phyloP scores from a whole-genome alignment of 2,329 filamentous ascomycete genomes.

The Conoideocrella luteorostrata region DNA sequence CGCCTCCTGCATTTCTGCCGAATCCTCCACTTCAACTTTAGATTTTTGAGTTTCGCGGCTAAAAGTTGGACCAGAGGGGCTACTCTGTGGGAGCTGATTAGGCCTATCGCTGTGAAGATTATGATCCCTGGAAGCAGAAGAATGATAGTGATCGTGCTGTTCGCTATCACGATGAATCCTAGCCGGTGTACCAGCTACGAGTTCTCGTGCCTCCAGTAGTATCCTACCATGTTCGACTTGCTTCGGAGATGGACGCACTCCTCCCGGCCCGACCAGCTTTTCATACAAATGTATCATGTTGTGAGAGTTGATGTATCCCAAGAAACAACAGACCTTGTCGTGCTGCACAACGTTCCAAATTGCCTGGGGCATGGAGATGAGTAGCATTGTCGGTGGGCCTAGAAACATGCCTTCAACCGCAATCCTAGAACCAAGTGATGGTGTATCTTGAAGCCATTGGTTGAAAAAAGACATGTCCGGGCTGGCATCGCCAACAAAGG shows the following conservation, averaged over 20 bases:
- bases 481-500: slow-evolving; percentile 59
- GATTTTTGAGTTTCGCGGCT: slow-evolving; percentile 19
- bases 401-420: slow-evolving; percentile 63
- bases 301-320: slow-evolving; percentile 60
- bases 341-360: slow-evolving; percentile 60
- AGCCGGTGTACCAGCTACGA: slow-evolving; percentile 29
- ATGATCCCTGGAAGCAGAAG: slow-evolving; percentile 18
- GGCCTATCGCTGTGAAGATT: slow-evolving; percentile 16
- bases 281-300: slow-evolving; percentile 62
- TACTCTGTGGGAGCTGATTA: slow-evolving; percentile 21
- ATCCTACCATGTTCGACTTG: slow-evolving; percentile 53
- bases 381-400: slow-evolving; percentile 58
- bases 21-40: slow-evolving; percentile 45
- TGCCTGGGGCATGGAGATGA: slow-evolving; percentile 59
- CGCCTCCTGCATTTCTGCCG: slow-evolving; percentile 63
- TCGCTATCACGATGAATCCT: slow-evolving; percentile 22
- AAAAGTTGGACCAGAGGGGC: slow-evolving; percentile 18
- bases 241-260: slow-evolving; percentile 39
- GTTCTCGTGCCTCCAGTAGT: slow-evolving; percentile 46
- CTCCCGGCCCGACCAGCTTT: slow-evolving; percentile 43
- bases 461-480: slow-evolving; percentile 61
- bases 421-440: slow-evolving; percentile 50
- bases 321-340: slow-evolving; percentile 59
- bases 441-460: slow-evolving; percentile 57
- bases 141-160: slow-evolving; percentile 18